phyloP scores from a whole-genome alignment of 2,329 filamentous ascomycete species.

The Diaporthe ilicicola region DNA sequence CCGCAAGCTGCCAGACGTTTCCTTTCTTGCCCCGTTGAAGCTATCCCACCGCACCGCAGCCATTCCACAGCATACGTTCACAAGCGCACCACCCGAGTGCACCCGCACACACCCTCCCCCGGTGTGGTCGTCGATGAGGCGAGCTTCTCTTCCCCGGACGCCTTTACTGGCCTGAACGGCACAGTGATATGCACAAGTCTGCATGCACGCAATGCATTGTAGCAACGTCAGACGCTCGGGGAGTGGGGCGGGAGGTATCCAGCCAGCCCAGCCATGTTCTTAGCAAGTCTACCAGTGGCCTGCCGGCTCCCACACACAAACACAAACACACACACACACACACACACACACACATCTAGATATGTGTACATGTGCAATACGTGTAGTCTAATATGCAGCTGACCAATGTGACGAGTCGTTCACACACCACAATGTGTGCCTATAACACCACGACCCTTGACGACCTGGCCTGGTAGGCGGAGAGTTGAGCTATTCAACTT shows the following conservation, averaged over 20 bases:
- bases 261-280: not conserved
- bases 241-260: not conserved
- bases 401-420: slow-evolving; percentile 13
- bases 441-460: not conserved
- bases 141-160: slow-evolving; percentile 16
- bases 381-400: slow-evolving; percentile 7
- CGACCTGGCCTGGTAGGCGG: not conserved
- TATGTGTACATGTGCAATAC: slow-evolving; percentile 1
- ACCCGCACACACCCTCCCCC: slow-evolving; percentile 2
- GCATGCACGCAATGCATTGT: slow-evolving; percentile 17
- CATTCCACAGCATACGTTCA: not conserved
- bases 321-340: too few species aligned
- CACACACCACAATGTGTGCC: slow-evolving; percentile 7
- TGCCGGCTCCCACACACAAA: not conserved
- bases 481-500: not conserved
- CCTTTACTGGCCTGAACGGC: slow-evolving; percentile 5
- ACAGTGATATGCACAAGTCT: slow-evolving; percentile 10
- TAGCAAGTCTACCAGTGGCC: not conserved
- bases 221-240: slow-evolving; percentile 9
- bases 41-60: slow-evolving; percentile 1
- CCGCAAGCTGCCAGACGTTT: not conserved
- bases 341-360: not conserved
- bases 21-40: not conserved
- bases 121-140: not conserved
- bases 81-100: not conserved